Evolutionary conservation across 352 stramenopile genomes (phyloP), one percentile per base, ranked within the genome.

Genomic region (Pseudoperonospora humuli): DNA sequence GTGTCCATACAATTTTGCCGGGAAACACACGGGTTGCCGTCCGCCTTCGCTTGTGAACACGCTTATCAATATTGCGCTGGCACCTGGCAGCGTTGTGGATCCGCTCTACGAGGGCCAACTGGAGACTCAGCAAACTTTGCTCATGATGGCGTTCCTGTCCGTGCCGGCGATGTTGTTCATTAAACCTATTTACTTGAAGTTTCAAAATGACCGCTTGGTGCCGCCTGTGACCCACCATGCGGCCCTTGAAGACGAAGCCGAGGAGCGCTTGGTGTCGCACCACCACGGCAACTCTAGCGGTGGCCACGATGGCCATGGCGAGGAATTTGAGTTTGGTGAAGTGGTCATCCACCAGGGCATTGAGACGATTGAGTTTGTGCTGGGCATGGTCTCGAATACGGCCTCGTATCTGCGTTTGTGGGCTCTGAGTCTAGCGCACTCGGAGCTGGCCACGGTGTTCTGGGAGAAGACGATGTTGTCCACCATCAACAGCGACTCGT

Each of bases 301-400:
- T 20, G 56, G 66, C 34, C 64, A 70, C 18, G 56, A 59, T n/a
- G 56, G 64, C 17, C 68, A 77, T 18, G 69, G 58, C 9, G 78
- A 95, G 19, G 84, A 97, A 40, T 94, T 97, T 59, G 75, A 94
- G 26, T 97, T 98, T 61, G 93, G 91, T 25, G 96, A 99, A 69
- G 87, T 98, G 36, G 67, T 98, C 21, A 98, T 99, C 53, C 96
- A 99, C 75, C 95, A 99, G 61, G 94, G 75, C 21, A 99, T 99
- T 67, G 95, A 99, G 75, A 99, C 96, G 19, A 99, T 99, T 56
- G 96, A 99, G 73, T 99, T 99, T 54, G 95, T 98, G 52, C 84
- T 99, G 40, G 94, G 96, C 25, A 98, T 98, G 91, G 91, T 99
- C 20, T 98, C 95, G 40, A 98, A 99, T 81, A 99, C 96, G 18